These are phyloP conservation scores for Cercospora brassicicola DNA, from an alignment of 2,329 filamentous ascomycete species.

Conservation along the genomic window DNA sequence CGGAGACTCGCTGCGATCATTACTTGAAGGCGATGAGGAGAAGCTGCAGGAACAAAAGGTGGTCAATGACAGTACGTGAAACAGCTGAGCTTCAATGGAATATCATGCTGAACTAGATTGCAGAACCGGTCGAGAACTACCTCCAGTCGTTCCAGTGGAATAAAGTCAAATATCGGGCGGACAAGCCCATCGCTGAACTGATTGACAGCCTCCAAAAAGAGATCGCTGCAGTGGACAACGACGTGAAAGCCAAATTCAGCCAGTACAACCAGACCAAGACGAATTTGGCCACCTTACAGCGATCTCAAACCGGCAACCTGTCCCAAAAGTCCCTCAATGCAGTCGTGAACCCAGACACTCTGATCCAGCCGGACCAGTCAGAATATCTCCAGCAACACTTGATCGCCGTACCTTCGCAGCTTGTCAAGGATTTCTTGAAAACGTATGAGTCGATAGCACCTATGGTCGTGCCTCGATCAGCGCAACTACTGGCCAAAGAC, in stretches of 20 bases:
- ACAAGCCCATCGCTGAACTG: constrained; percentile 84
- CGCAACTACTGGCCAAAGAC: constrained; percentile 75
- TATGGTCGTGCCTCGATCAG: constrained; percentile 92
- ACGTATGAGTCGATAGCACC: constrained; percentile 83
- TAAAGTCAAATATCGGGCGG: constrained; percentile 92
- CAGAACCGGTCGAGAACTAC: constrained; percentile 95
- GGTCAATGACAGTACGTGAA: constrained; percentile 83
- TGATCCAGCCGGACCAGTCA: constrained; percentile 76
- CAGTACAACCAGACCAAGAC: constrained; percentile 93
- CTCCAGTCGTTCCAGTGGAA: constrained; percentile 90
- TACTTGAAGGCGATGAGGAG: constrained; percentile 81
- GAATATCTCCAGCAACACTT: constrained; percentile 97
- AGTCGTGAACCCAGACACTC: constrained; percentile 71
- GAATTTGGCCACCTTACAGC: constrained; percentile 75
- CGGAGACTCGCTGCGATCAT: constrained; percentile 75
- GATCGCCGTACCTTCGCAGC: constrained; percentile 77
- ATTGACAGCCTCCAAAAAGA: constrained; percentile 91
- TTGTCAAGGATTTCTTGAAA: constrained; percentile 83
- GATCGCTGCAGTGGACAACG: constrained; percentile 86
- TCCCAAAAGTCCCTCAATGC: constrained; percentile 90
- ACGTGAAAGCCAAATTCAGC: constrained; percentile 89
- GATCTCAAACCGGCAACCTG: constrained; percentile 91
- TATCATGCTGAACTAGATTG: constrained; percentile 18
- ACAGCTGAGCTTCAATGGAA: not conserved
- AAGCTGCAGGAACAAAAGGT: constrained; percentile 84